Evolutionary conservation across 106 monocot species (phyloP).

Genomic region (Apostasia ramifera): DNA sequence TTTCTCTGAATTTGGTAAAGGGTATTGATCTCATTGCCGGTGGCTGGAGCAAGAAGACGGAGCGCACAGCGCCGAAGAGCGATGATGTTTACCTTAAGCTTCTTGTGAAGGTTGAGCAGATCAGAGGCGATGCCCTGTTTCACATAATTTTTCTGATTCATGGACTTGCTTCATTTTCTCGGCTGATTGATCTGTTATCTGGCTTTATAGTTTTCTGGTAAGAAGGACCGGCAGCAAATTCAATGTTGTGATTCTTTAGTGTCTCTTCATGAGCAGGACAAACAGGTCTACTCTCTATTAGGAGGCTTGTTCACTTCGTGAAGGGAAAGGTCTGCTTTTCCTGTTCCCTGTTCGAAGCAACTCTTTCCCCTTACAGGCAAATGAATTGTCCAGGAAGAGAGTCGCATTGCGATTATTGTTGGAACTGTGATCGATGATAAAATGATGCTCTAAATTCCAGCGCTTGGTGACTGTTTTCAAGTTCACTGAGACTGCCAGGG

Average conservation of each 20-base stretch:
- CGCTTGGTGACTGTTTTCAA: conserved; percentile 71
- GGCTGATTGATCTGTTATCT: not conserved
- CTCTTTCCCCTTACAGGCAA: not conserved
- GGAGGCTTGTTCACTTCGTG: conserved; percentile 60
- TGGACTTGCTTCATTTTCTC: not conserved
- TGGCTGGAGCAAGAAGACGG: conserved; percentile 83
- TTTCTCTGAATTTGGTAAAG: conserved; percentile 6
- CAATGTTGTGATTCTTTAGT: conserved; percentile 66
- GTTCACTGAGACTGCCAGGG: conserved; percentile 82
- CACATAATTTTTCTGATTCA: not conserved
- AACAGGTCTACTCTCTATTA: conserved; percentile 80
- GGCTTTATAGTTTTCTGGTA: conserved; percentile 82
- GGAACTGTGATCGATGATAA: conserved; percentile 85
- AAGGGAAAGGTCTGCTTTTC: conserved; percentile 43
- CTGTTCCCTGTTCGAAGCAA: not conserved
- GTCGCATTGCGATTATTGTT: conserved; percentile 65
- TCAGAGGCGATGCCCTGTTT: not conserved
- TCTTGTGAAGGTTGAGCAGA: conserved; percentile 56
- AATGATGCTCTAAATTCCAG: conserved; percentile 64
- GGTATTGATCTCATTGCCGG: conserved; percentile 94
- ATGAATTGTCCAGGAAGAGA: conserved; percentile 23
- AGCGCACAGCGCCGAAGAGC: conserved; percentile 77
- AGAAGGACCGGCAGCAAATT: conserved; percentile 74
- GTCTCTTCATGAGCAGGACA: conserved; percentile 89
- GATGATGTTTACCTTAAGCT: conserved; percentile 96